These are phyloP conservation scores for Boechera stricta DNA, from an alignment of 345 rosid species.

Conservation along the genomic window DNA sequence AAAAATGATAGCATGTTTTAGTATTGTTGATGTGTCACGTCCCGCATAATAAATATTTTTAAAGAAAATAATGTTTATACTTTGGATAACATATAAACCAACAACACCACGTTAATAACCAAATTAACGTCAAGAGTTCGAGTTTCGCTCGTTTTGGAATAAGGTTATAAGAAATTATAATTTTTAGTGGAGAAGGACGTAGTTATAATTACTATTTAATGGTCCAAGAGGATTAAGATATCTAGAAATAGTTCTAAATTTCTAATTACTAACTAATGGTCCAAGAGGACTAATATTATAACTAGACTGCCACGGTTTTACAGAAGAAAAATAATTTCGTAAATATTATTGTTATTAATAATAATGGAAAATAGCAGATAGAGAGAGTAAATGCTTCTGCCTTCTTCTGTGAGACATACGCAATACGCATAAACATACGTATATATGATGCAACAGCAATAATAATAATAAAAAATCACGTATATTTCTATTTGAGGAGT, in stretches of 20 bases:
- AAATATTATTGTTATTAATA: not conserved
- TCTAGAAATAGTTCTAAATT: not conserved
- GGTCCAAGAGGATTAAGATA: slow-evolving; percentile 4
- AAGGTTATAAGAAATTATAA: not conserved
- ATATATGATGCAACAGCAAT: not conserved
- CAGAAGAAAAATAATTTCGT: not conserved
- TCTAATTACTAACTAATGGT: slow-evolving; percentile 3
- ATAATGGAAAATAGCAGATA: not conserved
- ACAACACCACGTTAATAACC: not conserved
- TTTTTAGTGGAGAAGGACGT: not conserved
- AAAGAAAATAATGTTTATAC: no score
- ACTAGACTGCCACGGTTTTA: not conserved
- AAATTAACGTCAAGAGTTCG: slow-evolving; percentile 16
- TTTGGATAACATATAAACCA: not conserved
- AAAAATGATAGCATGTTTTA: not conserved
- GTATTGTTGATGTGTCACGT: no score
- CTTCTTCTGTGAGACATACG: slow-evolving; percentile 9
- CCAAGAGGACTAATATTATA: not conserved
- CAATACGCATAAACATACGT: not conserved
- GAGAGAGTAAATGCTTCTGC: slow-evolving; percentile 15
- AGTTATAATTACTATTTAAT: not conserved
- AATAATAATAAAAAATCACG: not conserved
- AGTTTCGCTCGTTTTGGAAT: slow-evolving; percentile 3
- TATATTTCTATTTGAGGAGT: not conserved
- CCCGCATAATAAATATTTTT: no score